Evolutionary conservation across 352 stramenopile species (phyloP).

Genomic region (Phytopythium mirpurense): DNA sequence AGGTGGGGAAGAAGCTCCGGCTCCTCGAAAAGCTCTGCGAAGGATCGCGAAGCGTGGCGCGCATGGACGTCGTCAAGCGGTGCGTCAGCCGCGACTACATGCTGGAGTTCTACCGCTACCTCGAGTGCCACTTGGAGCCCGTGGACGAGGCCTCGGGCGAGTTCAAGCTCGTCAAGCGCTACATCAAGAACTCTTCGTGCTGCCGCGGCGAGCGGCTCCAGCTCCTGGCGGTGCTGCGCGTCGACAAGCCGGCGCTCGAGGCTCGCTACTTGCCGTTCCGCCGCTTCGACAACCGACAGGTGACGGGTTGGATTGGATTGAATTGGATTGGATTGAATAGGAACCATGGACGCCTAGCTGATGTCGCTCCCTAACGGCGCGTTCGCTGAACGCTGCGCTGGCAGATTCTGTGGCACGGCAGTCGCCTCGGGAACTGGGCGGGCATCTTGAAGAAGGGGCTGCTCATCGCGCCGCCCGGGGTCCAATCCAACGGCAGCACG

Average conservation of each 20-base stretch:
- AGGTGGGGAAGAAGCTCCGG: slow-evolving; percentile 24
- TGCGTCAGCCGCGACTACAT: slow-evolving; percentile 27
- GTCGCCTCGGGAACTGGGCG: slow-evolving; percentile 63
- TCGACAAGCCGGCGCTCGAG: slow-evolving; percentile 19
- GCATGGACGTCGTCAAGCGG: slow-evolving; percentile 15
- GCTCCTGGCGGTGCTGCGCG: slow-evolving; percentile 28
- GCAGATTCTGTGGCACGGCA: slow-evolving; percentile 21
- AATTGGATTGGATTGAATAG: too few relatives aligned
- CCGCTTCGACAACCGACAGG: slow-evolving; percentile 20
- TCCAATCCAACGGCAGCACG: slow-evolving; percentile 36
- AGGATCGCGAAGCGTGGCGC: slow-evolving; percentile 12
- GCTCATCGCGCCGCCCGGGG: slow-evolving; percentile 49
- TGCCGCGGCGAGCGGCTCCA: slow-evolving; percentile 24
- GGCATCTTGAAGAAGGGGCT: slow-evolving; percentile 60
- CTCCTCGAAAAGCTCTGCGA: slow-evolving; percentile 26
- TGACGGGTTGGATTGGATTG: neutral
- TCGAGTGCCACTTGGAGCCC: slow-evolving; percentile 24
- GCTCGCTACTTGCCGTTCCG: slow-evolving; percentile 26
- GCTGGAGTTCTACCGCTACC: slow-evolving; percentile 22
- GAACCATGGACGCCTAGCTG: too few relatives aligned
- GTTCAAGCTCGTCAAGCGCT: slow-evolving; percentile 26
- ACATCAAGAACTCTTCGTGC: slow-evolving; percentile 39
- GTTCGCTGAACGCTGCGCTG: too few relatives aligned
- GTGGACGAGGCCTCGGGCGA: slow-evolving; percentile 16
- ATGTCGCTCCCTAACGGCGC: too few relatives aligned